Evolutionary conservation across 2,329 filamentous ascomycete genomes (phyloP).

Genomic region (Ambrosiella xylebori): DNA sequence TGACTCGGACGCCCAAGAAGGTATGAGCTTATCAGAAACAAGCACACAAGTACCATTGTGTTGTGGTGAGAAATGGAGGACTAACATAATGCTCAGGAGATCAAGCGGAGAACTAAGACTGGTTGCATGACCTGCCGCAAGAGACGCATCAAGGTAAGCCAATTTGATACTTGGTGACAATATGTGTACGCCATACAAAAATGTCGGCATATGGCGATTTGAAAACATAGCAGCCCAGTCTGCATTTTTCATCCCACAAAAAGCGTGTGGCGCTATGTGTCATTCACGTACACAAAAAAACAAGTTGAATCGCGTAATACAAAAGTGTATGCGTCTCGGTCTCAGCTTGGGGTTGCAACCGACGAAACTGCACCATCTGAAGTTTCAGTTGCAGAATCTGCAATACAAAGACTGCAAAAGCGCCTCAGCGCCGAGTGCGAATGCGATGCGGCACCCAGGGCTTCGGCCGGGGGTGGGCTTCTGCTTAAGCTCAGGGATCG

Average conservation of each 20-base stretch:
- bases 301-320: not conserved
- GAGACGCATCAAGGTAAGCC: constrained; percentile 41
- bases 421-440: not conserved
- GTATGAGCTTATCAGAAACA: constrained; percentile 21
- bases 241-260: not conserved
- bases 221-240: too few species aligned
- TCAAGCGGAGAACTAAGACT: constrained; percentile 45
- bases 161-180: not conserved
- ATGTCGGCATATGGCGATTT: not conserved
- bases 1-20: constrained; percentile 38
- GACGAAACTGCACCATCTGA: not conserved
- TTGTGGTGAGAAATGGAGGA: not conserved
- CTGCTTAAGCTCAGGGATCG: constrained; percentile 1
- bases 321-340: not conserved
- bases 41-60: not conserved
- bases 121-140: constrained; percentile 46
- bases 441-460: not conserved
- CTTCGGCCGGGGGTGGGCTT: not conserved
- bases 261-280: not conserved
- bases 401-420: not conserved
- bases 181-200: not conserved
- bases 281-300: not conserved
- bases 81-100: constrained; percentile 28
- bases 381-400: constrained; percentile 1
- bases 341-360: not conserved